These are phyloP conservation scores for Teratosphaeria epicoccoides DNA, from an alignment of 2,329 filamentous ascomycete genomes.

Conservation along the genomic window DNA sequence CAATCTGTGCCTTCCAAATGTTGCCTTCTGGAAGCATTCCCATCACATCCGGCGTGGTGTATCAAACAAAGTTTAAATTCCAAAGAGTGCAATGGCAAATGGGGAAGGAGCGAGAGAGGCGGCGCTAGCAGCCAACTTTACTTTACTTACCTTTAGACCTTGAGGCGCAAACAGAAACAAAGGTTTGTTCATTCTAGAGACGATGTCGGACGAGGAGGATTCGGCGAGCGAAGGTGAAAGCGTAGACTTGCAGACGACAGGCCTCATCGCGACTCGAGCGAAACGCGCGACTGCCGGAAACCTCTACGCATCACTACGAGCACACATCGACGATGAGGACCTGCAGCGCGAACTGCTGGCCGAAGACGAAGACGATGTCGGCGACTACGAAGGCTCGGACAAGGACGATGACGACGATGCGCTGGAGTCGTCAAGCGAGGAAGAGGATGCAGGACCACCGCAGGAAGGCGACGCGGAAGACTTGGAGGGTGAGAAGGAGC, in stretches of 20 bases:
- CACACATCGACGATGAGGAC: constrained; percentile 40
- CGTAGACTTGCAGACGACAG: constrained; percentile 20
- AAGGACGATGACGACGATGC: constrained; percentile 56
- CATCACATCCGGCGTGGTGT: no score
- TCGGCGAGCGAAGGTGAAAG: constrained; percentile 10
- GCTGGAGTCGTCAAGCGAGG: constrained; percentile 75
- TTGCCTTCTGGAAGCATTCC: not conserved
- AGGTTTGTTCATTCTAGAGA: not conserved
- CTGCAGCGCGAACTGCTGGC: constrained; percentile 30
- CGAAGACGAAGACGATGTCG: constrained; percentile 43
- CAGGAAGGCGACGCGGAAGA: constrained; percentile 48
- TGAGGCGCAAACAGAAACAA: not conserved
- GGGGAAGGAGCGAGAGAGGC: not conserved
- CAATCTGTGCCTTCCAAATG: not conserved
- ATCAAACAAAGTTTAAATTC: no score
- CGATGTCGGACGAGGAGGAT: constrained; percentile 18
- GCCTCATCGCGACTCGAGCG: constrained; percentile 61
- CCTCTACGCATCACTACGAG: constrained; percentile 67
- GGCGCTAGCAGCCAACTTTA: not conserved
- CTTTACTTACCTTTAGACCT: not conserved
- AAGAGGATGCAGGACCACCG: constrained; percentile 53
- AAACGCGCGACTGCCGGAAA: constrained; percentile 76
- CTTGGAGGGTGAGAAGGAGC: constrained; percentile 74
- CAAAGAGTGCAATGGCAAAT: not conserved
- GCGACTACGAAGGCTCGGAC: constrained; percentile 32